Percentiles rank a stretch among this genome's conserved stretches.
Evolutionary conservation across 768 basidiomycete genomes (phyloP).

Genomic region (Multifurca ochricompacta): DNA sequence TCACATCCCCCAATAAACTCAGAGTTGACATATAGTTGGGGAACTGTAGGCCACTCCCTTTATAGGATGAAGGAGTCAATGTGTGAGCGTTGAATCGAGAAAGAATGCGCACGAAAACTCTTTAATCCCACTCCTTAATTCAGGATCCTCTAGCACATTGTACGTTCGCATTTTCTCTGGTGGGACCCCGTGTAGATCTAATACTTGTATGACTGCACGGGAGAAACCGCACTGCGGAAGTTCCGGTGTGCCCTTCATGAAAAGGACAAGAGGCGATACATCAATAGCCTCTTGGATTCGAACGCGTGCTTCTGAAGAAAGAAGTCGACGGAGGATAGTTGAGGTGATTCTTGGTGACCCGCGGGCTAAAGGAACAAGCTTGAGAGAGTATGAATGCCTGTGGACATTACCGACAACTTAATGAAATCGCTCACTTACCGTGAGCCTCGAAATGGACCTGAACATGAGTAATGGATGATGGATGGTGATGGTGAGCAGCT

Average conservation of each 20-base stretch:
- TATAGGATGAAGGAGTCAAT: not conserved
- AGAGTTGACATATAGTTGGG: conserved; percentile 89
- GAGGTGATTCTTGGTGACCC: conserved; percentile 22
- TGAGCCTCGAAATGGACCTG: conserved; percentile 2
- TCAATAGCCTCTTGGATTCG: conserved; percentile 69
- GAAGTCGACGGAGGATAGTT: conserved; percentile 35
- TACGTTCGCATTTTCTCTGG: conserved; percentile 79
- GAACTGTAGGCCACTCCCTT: conserved; percentile 97
- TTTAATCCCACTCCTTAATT: conserved; percentile 82
- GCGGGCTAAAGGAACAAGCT: conserved; percentile 16
- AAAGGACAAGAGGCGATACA: conserved; percentile 77
- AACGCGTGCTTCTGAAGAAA: conserved; percentile 54
- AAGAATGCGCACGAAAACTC: conserved; percentile 82
- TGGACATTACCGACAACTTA: not conserved
- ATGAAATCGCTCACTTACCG: not conserved
- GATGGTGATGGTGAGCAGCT: not conserved
- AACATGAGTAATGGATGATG: not conserved
- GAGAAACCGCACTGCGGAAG: conserved; percentile 93
- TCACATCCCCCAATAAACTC: conserved; percentile 98
- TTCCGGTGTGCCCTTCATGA: conserved; percentile 95
- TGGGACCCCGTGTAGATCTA: conserved; percentile 78
- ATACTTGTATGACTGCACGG: conserved; percentile 83
- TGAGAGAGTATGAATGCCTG: not conserved
- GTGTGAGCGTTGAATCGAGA: not conserved
- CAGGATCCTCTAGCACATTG: conserved; percentile 80